Conservation (phyloP, 352 stramenopile genomes). For the Pythium phragmitis region DNA sequence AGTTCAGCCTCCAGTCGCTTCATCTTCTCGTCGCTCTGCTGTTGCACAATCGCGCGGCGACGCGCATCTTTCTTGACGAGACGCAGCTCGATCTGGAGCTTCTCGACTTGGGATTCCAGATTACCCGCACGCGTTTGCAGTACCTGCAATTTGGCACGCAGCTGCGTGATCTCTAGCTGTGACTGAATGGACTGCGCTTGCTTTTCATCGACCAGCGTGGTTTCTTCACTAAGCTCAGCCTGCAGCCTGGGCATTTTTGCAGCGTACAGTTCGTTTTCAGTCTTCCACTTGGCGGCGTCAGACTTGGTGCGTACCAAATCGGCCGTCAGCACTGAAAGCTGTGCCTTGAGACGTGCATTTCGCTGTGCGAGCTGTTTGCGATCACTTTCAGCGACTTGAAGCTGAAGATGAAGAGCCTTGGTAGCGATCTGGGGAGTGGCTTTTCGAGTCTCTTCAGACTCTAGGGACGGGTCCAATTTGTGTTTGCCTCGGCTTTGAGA, state of each 20-base stretch:
- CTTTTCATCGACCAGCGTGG: slow-evolving; percentile 43
- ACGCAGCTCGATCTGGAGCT: slow-evolving; percentile 33
- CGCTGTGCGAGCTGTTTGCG: slow-evolving; percentile 42
- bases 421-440: slow-evolving; percentile 3
- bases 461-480: neutral
- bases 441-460: slow-evolving; percentile 8
- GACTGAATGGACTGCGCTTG: slow-evolving; percentile 42
- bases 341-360: slow-evolving; percentile 41
- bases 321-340: slow-evolving; percentile 29
- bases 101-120: slow-evolving; percentile 34
- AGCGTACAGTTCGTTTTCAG: slow-evolving; percentile 55
- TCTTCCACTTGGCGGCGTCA: slow-evolving; percentile 39
- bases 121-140: slow-evolving; percentile 38
- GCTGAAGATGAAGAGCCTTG: slow-evolving; percentile 31
- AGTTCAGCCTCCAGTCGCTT: slow-evolving; percentile 34
- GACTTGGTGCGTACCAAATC: slow-evolving; percentile 42
- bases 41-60: slow-evolving; percentile 26
- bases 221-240: slow-evolving; percentile 47
- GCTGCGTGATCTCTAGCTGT: slow-evolving; percentile 38
- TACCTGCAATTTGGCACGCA: slow-evolving; percentile 45
- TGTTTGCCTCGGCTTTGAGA: neutral
- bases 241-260: slow-evolving; percentile 46
- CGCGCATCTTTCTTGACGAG: slow-evolving; percentile 34
- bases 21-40: slow-evolving; percentile 37
- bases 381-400: slow-evolving; percentile 38